Evolutionary conservation across 192 early-diverging fungal species (phyloP).

Genomic region (Gryganskiella cystojenkinii): DNA sequence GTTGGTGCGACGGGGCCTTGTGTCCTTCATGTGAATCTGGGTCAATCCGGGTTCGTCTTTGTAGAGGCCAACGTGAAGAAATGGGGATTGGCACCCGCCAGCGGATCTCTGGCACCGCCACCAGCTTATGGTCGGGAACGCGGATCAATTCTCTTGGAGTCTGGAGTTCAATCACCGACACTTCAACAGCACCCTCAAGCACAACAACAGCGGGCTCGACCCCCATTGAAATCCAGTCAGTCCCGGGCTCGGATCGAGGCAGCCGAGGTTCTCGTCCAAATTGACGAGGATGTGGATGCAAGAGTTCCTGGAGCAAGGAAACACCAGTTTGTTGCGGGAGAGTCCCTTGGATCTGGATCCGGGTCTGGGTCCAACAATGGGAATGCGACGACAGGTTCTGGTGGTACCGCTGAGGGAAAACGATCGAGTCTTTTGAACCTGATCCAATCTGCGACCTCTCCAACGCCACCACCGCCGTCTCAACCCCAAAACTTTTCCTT

Average conservation of each 20-base stretch:
- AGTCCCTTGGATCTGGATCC: too few relatives aligned
- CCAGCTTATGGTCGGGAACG: conserved; percentile 83
- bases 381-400: too few relatives aligned
- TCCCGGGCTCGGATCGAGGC: conserved; percentile 35
- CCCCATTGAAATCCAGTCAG: conserved; percentile 35
- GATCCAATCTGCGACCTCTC: too few relatives aligned
- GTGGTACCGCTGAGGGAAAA: too few relatives aligned
- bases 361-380: too few relatives aligned
- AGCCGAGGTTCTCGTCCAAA: conserved; percentile 34
- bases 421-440: too few relatives aligned
- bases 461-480: too few relatives aligned
- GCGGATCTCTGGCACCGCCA: conserved; percentile 78
- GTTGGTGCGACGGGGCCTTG: conserved; percentile 72
- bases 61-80: conserved; percentile 88
- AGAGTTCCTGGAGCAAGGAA: too few relatives aligned
- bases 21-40: conserved; percentile 74
- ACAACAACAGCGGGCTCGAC: too few relatives aligned
- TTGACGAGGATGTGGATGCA: conserved; percentile 19
- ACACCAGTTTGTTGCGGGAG: too few relatives aligned
- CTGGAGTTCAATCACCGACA: conserved; percentile 6
- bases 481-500: too few relatives aligned
- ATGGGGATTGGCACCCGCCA: conserved; percentile 80
- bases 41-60: conserved; percentile 86
- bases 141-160: conserved; percentile 72
- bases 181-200: conserved; percentile 1